Evolutionary conservation across 176 grass and related monocot genomes (phyloP).

Genomic region (Ensete glaucum): DNA sequence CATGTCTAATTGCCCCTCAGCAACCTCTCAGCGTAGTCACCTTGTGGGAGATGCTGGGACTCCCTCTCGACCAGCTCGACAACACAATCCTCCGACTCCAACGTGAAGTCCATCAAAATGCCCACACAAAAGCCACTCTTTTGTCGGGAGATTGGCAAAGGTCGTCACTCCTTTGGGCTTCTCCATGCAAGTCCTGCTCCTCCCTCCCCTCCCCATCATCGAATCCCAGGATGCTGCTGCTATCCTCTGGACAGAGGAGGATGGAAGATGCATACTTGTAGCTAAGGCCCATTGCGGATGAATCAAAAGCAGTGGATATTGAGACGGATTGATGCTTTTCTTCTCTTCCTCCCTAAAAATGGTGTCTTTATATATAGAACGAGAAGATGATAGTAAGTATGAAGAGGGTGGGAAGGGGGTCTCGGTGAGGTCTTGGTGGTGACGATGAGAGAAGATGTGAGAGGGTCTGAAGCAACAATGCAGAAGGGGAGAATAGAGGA

Average conservation of each 20-base stretch:
- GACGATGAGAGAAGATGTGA: too few species aligned
- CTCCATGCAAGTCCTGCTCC: background rate
- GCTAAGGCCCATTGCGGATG: background rate
- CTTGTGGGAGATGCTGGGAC: background rate
- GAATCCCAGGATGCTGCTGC: slow-evolving; percentile 15
- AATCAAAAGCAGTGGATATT: background rate
- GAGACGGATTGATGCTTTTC: too few species aligned
- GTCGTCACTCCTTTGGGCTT: background rate
- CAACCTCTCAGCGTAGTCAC: slow-evolving; percentile 9
- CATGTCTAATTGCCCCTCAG: background rate
- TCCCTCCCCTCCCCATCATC: background rate
- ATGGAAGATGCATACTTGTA: slow-evolving; percentile 2
- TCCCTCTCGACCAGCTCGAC: slow-evolving; percentile 13
- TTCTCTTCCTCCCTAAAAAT: too few species aligned
- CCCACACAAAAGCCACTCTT: background rate
- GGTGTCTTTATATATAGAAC: too few species aligned
- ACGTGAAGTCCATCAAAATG: background rate
- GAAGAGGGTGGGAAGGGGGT: too few species aligned
- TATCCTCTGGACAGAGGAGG: slow-evolving; percentile 14
- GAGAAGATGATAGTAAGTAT: too few species aligned
- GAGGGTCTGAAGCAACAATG: too few species aligned
- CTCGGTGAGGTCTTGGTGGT: too few species aligned
- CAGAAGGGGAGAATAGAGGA: too few species aligned
- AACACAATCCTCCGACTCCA: slow-evolving; percentile 8
- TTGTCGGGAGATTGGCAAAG: background rate